phyloP scores from a whole-genome alignment of 176 grass and related monocot genomes.

The Melocanna baccifera region DNA sequence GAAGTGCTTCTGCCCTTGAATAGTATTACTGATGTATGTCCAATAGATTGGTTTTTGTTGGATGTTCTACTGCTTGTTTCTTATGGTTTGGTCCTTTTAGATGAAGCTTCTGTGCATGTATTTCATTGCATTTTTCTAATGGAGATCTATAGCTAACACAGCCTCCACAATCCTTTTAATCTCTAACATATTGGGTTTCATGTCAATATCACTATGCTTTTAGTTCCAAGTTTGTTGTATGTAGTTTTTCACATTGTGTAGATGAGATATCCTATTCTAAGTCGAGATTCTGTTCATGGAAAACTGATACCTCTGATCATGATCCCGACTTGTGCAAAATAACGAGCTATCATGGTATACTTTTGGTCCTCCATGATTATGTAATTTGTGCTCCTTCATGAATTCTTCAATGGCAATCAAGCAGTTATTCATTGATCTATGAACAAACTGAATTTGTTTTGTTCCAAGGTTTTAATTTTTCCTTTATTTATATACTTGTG shows the following conservation, averaged over 20 bases:
- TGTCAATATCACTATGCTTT: background rate
- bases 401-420: conserved; percentile 31
- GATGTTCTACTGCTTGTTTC: conserved; percentile 9
- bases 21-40: no score
- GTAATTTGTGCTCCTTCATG: conserved; percentile 12
- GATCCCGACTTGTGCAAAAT: background rate
- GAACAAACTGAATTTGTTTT: background rate
- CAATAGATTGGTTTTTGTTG: background rate
- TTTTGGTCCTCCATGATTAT: background rate
- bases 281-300: background rate
- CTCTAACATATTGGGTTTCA: background rate
- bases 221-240: background rate
- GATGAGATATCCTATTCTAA: background rate
- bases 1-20: no score
- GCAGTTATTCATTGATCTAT: conserved; percentile 29
- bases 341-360: background rate
- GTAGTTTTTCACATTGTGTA: background rate
- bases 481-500: background rate
- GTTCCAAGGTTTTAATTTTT: background rate
- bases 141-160: background rate
- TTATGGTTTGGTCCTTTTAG: background rate
- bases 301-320: background rate
- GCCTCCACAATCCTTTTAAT: background rate
- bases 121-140: conserved; percentile 23
- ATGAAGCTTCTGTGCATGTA: background rate